A percentile compares a stretch with the other conserved stretches of the same genome.
Evolutionary conservation across 106 monocot species (phyloP).

Genomic region (Allium sativum): DNA sequence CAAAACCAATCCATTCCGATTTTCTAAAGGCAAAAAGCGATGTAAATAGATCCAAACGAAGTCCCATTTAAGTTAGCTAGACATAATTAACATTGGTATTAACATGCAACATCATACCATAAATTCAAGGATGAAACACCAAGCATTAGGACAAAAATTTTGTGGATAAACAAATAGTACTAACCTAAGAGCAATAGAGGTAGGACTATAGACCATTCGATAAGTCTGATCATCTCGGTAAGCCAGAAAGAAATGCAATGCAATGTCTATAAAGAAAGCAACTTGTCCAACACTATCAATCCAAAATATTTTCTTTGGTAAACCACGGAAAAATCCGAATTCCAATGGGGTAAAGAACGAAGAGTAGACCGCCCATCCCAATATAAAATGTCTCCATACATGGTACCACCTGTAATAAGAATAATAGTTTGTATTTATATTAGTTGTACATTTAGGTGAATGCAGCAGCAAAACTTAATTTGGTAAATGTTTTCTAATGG

Average conservation of each 20-base stretch:
- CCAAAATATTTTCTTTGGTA: slow-evolving; percentile 55
- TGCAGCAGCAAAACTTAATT: background rate
- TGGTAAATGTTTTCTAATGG: no score
- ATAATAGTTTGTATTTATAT: background rate
- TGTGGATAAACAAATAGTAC: background rate
- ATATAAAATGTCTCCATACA: slow-evolving; percentile 62
- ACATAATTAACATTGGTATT: no score
- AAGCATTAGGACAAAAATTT: no score
- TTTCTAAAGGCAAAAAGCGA: no score
- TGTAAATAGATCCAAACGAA: no score
- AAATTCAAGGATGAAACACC: no score
- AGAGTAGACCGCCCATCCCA: slow-evolving; percentile 75
- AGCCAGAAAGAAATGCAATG: slow-evolving; percentile 51
- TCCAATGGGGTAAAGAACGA: slow-evolving; percentile 94
- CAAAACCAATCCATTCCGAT: no score
- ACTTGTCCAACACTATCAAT: slow-evolving; percentile 69
- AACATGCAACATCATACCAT: no score
- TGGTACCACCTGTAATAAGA: slow-evolving; percentile 35
- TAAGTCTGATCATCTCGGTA: slow-evolving; percentile 75
- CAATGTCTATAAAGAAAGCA: slow-evolving; percentile 69
- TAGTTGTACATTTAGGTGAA: background rate
- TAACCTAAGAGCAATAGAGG: slow-evolving; percentile 64
- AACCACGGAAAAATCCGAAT: slow-evolving; percentile 91
- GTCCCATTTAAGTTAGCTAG: no score
- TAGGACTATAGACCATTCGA: slow-evolving; percentile 43